phyloP scores from a whole-genome alignment of 2,329 filamentous ascomycete species.

The Diatrype stigma region DNA sequence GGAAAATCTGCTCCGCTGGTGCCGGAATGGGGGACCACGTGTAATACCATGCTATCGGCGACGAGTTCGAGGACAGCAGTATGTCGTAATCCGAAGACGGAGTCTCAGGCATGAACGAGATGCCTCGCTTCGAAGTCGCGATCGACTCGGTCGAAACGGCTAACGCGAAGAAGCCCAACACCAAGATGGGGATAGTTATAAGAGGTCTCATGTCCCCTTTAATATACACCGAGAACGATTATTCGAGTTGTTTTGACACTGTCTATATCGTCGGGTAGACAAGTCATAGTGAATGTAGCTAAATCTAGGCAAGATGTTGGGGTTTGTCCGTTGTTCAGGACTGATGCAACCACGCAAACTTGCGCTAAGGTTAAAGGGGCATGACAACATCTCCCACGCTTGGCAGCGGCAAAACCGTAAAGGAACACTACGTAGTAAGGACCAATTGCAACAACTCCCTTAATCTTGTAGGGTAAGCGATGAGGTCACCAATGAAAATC shows the following conservation, averaged over 20 bases:
- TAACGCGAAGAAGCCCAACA: not conserved
- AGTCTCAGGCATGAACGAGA: constrained; percentile 19
- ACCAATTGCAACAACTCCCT: too few species aligned
- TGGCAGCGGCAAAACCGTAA: not conserved
- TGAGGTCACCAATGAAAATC: too few species aligned
- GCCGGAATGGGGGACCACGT: constrained; percentile 35
- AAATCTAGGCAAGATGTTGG: not conserved
- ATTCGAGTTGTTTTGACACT: too few species aligned
- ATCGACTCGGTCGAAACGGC: not conserved
- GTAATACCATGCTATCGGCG: constrained; percentile 38
- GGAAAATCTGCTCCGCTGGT: constrained; percentile 12
- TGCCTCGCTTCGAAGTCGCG: constrained; percentile 20
- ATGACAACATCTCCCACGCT: not conserved
- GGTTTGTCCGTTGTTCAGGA: not conserved
- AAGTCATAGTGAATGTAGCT: too few species aligned
- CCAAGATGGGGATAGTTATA: not conserved
- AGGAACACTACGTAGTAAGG: too few species aligned
- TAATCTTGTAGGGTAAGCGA: too few species aligned
- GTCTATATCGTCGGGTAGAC: too few species aligned
- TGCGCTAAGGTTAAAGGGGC: not conserved
- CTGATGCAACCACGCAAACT: not conserved
- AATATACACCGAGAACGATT: too few species aligned
- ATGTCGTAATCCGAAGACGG: constrained; percentile 29
- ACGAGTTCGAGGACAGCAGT: constrained; percentile 29
- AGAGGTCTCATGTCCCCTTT: too few species aligned